A percentile compares a stretch with the other conserved stretches of the same genome.
Conservation (phyloP, 208 protist genomes). For the Trypanosomatidae sp. region DNA sequence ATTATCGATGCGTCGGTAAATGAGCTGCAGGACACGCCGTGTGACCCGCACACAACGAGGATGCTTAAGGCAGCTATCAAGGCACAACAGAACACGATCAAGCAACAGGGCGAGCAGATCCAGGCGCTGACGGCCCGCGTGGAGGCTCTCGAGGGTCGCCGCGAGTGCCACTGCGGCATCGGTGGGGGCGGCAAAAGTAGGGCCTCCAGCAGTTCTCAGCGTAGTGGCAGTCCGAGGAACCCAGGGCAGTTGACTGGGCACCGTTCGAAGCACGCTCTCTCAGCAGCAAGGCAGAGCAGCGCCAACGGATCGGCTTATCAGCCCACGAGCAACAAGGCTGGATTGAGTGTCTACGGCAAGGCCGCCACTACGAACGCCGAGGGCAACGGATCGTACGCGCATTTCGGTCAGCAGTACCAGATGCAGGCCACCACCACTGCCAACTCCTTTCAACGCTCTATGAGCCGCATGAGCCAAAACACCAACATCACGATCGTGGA, state of each 20-base stretch:
- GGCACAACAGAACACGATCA: conserved; percentile 31
- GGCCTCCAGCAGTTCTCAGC: not conserved
- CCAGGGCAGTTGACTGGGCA: not conserved
- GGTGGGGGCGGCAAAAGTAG: not conserved
- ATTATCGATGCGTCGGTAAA: conserved; percentile 27
- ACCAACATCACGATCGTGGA: conserved; percentile 16
- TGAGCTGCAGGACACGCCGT: conserved; percentile 29
- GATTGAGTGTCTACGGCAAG: not conserved
- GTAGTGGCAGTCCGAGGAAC: conserved; percentile 1
- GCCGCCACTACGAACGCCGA: not conserved
- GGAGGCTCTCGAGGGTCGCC: conserved; percentile 49
- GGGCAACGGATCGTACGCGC: not conserved
- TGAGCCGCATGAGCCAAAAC: conserved; percentile 30
- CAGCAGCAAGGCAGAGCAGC: not conserved
- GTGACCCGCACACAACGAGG: conserved; percentile 27
- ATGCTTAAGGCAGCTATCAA: conserved; percentile 39
- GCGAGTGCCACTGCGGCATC: conserved; percentile 39
- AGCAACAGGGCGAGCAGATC: conserved; percentile 33
- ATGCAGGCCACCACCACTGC: conserved; percentile 1
- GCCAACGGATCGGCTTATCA: conserved; percentile 1
- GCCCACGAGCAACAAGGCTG: conserved; percentile 1
- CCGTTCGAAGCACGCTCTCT: not conserved
- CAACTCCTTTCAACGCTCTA: conserved; percentile 32
- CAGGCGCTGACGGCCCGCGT: conserved; percentile 43
- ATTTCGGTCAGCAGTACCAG: not conserved